phyloP scores from a whole-genome alignment of 2,329 filamentous ascomycete species.

The Penicillium griseofulvum region DNA sequence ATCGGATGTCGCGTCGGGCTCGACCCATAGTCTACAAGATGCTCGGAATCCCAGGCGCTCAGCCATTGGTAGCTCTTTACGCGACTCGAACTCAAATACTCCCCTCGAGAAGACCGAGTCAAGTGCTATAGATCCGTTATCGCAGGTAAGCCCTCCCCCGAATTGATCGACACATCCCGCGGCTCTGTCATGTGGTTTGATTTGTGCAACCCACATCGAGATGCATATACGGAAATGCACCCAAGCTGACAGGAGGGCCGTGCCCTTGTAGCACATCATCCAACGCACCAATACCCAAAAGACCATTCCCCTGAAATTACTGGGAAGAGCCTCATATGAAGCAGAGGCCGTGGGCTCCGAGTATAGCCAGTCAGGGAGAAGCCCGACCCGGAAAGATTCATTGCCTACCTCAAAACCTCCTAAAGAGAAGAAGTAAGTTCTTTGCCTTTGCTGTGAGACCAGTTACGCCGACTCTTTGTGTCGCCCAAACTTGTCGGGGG shows the following conservation, averaged over 20 bases:
- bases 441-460: neutral
- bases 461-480: conserved; percentile 1
- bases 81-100: conserved; percentile 27
- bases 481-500: neutral
- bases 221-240: conserved; percentile 3
- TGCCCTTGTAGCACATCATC: conserved; percentile 55
- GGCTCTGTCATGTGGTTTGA: conserved; percentile 1
- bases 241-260: conserved; percentile 5
- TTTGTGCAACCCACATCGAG: neutral
- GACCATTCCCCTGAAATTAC: conserved; percentile 50
- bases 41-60: conserved; percentile 21
- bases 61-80: conserved; percentile 21
- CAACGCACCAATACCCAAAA: conserved; percentile 65
- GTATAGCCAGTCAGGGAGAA: conserved; percentile 28
- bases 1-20: conserved; percentile 33
- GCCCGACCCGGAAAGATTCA: conserved; percentile 31
- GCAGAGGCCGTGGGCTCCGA: conserved; percentile 41
- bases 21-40: conserved; percentile 31
- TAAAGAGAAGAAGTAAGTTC: conserved; percentile 66
- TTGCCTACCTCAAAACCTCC: conserved; percentile 33
- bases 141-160: conserved; percentile 53
- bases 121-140: conserved; percentile 63
- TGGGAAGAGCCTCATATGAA: conserved; percentile 42
- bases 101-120: conserved; percentile 32
- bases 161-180: neutral